Evolutionary conservation across 345 rosid genomes (phyloP).

Genomic region (Salix arbutifolia): DNA sequence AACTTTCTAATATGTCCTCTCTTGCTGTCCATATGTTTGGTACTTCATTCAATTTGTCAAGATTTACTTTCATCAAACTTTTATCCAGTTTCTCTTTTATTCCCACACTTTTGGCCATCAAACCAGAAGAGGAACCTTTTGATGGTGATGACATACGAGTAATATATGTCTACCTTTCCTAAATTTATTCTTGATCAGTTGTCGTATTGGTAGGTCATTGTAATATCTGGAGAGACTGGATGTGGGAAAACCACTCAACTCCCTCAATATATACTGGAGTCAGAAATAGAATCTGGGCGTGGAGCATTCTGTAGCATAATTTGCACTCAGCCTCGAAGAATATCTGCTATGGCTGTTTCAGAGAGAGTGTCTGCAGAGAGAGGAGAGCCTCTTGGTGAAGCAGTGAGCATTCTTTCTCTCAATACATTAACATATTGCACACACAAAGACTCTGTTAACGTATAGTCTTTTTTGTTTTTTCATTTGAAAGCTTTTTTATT

Average conservation of each 20-base stretch:
- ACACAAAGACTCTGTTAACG: conserved; percentile 3
- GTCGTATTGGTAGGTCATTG: conserved; percentile 58
- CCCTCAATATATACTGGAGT: conserved; percentile 90
- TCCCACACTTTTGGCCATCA: background rate
- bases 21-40: background rate
- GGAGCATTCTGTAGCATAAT: conserved; percentile 97
- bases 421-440: background rate
- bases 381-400: conserved; percentile 98
- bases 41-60: background rate
- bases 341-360: conserved; percentile 94
- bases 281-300: conserved; percentile 97
- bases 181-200: background rate
- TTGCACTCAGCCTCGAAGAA: conserved; percentile 97
- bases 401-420: conserved; percentile 49
- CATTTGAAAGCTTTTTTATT: conserved; percentile 30
- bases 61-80: background rate
- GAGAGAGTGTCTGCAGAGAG: conserved; percentile 93
- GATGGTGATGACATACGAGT: background rate
- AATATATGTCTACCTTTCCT: background rate
- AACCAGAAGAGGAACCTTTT: background rate
- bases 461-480: conserved; percentile 1
- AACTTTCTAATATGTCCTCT: background rate
- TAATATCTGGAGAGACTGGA: conserved; percentile 98
- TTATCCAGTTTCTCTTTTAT: background rate
- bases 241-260: conserved; percentile 99